A percentile compares a stretch with the other conserved stretches of the same genome.
phyloP scores from a whole-genome alignment of 169 alveolate species.

The Plasmodium vinckei region DNA sequence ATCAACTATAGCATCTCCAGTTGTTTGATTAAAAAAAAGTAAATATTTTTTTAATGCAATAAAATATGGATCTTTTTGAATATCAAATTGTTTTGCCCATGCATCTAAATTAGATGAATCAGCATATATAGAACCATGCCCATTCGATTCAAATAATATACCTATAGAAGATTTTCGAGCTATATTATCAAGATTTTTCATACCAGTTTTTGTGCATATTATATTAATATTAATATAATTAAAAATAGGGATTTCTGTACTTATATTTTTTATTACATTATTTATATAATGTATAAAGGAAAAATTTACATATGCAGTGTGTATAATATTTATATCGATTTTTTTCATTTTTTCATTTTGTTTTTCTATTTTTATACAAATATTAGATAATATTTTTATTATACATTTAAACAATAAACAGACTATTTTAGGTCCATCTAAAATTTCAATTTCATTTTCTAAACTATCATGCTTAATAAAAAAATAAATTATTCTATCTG shows the following conservation, averaged over 20 bases:
- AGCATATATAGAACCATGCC: conserved; percentile 81
- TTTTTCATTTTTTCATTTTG: conserved; percentile 34
- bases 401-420: conserved; percentile 73
- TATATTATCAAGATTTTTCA: conserved; percentile 77
- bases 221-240: conserved; percentile 68
- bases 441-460: conserved; percentile 25
- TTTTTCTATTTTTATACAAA: neutral
- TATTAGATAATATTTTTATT: conserved; percentile 26
- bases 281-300: conserved; percentile 25
- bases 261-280: conserved; percentile 1
- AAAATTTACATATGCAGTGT: conserved; percentile 62
- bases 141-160: conserved; percentile 83
- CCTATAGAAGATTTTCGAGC: conserved; percentile 77
- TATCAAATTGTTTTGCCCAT: conserved; percentile 27
- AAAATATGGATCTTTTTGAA: conserved; percentile 19
- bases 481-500: conserved; percentile 81
- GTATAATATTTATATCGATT: conserved; percentile 50
- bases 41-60: conserved; percentile 59
- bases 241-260: neutral
- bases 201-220: conserved; percentile 78
- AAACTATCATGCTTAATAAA: conserved; percentile 12
- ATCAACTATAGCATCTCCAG: conserved; percentile 80
- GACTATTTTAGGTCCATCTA: conserved; percentile 80
- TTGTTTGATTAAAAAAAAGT: conserved; percentile 65
- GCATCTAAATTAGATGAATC: conserved; percentile 25